These are phyloP conservation scores for Epichloe scottii DNA, from an alignment of 2,329 filamentous ascomycete species.

Conservation along the genomic window DNA sequence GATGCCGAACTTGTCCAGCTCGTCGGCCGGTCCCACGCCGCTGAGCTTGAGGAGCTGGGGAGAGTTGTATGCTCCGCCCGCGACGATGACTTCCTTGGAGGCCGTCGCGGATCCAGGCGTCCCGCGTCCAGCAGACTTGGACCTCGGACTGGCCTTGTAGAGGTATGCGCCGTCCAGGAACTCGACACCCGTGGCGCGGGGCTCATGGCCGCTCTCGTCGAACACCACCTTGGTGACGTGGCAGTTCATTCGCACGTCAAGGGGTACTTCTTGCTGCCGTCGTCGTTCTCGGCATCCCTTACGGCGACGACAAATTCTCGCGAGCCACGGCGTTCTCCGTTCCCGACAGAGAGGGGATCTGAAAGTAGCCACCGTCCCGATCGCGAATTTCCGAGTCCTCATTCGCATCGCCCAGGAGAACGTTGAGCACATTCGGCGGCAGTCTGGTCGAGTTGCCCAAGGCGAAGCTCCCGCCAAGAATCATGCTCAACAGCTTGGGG, in stretches of 20 bases:
- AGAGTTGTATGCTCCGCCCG: constrained; percentile 33
- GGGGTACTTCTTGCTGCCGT: constrained; percentile 7
- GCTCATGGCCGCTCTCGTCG: constrained; percentile 14
- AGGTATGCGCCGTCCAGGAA: constrained; percentile 27
- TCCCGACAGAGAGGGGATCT: constrained; percentile 33
- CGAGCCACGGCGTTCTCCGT: constrained; percentile 30
- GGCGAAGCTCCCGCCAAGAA: constrained; percentile 13
- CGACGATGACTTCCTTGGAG: constrained; percentile 32
- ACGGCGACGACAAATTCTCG: constrained; percentile 34
- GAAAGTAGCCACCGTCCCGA: constrained; percentile 26
- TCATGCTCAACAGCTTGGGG: constrained; percentile 30
- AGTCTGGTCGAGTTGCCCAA: constrained; percentile 17
- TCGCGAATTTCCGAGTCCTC: constrained; percentile 32
- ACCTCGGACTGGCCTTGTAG: constrained; percentile 31
- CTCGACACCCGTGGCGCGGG: constrained; percentile 30
- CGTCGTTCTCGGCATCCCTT: constrained; percentile 12
- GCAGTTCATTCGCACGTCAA: constrained; percentile 14
- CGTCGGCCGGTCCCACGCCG: constrained; percentile 28
- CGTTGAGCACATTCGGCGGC: constrained; percentile 19
- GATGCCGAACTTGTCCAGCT: constrained; percentile 32
- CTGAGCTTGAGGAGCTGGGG: constrained; percentile 34
- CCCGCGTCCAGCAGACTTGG: constrained; percentile 12
- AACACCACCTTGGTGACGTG: constrained; percentile 25
- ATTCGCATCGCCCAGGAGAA: constrained; percentile 39
- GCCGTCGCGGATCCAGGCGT: constrained; percentile 17